phyloP scores from a whole-genome alignment of 305 asterid genomes.

The Fraxinus nigra region DNA sequence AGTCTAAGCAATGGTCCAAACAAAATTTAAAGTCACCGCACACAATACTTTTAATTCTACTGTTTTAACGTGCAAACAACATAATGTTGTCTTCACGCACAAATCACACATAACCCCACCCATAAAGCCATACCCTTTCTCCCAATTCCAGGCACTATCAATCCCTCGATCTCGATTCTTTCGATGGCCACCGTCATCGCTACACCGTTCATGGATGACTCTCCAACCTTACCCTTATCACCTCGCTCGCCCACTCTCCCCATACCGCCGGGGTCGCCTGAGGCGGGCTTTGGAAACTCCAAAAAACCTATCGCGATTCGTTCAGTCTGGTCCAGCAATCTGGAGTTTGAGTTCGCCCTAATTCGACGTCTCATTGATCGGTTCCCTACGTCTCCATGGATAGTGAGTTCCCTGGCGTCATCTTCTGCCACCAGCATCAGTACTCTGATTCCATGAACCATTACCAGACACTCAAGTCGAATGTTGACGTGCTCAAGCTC shows the following conservation, averaged over 20 bases:
- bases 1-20: too few relatives aligned
- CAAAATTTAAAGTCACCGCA: too few relatives aligned
- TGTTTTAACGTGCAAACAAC: too few relatives aligned
- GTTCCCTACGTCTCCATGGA: slow-evolving; percentile 52
- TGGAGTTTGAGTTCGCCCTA: slow-evolving; percentile 46
- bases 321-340: slow-evolving; percentile 46
- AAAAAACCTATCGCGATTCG: slow-evolving; percentile 45
- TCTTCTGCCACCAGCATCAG: not conserved
- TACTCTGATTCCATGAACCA: too few relatives aligned
- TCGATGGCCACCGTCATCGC: slow-evolving; percentile 1
- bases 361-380: slow-evolving; percentile 32
- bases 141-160: slow-evolving; percentile 23
- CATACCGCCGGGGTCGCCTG: not conserved
- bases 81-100: too few relatives aligned
- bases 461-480: too few relatives aligned
- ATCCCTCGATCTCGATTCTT: slow-evolving; percentile 6
- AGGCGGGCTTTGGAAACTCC: not conserved
- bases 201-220: not conserved
- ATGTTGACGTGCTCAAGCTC: too few relatives aligned
- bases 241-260: not conserved
- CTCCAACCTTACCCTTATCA: slow-evolving; percentile 22
- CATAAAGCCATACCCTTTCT: slow-evolving; percentile 5
- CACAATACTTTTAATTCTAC: too few relatives aligned
- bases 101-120: too few relatives aligned
- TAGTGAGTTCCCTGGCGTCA: slow-evolving; percentile 82